A percentile compares a stretch with the other conserved stretches of the same genome.
phyloP scores from a whole-genome alignment of 2,329 filamentous ascomycete genomes.

The Colletotrichum gigasporum region DNA sequence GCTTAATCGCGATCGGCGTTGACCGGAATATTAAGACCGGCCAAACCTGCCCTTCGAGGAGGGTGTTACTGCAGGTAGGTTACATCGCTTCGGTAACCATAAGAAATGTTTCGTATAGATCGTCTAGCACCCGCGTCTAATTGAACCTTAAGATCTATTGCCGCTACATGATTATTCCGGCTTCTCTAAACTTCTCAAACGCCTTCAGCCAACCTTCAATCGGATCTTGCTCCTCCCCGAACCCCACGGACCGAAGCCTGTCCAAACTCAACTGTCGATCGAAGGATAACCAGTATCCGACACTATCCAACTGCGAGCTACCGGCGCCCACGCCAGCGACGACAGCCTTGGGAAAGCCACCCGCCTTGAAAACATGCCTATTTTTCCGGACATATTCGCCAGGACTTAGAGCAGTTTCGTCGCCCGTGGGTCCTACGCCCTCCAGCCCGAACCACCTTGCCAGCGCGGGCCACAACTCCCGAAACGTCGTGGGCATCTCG shows the following conservation, averaged over 20 bases:
- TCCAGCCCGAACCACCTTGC: conserved; percentile 43
- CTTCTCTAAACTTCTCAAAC: conserved; percentile 52
- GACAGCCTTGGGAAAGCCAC: conserved; percentile 36
- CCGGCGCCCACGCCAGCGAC: conserved; percentile 47
- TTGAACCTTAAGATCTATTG: neutral
- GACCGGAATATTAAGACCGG: too few species aligned
- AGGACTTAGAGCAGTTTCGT: conserved; percentile 31
- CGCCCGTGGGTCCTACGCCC: conserved; percentile 34
- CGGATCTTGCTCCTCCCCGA: conserved; percentile 47
- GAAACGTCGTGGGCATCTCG: conserved; percentile 37
- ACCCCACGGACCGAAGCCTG: conserved; percentile 49
- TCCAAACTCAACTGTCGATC: conserved; percentile 56
- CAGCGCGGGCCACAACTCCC: conserved; percentile 42
- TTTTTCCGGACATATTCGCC: conserved; percentile 43
- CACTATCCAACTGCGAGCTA: conserved; percentile 48
- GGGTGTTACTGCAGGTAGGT: too few species aligned
- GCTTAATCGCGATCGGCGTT: too few species aligned
- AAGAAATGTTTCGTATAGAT: too few species aligned
- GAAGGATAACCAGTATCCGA: conserved; percentile 58
- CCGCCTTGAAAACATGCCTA: conserved; percentile 39
- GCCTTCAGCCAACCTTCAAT: conserved; percentile 51
- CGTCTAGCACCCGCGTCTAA: too few species aligned
- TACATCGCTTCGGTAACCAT: too few species aligned
- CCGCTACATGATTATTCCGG: conserved; percentile 47
- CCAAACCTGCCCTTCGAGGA: too few species aligned